Conservation (phyloP, 495 filamentous ascomycete genomes). For the Aspergillus funiculosus region DNA sequence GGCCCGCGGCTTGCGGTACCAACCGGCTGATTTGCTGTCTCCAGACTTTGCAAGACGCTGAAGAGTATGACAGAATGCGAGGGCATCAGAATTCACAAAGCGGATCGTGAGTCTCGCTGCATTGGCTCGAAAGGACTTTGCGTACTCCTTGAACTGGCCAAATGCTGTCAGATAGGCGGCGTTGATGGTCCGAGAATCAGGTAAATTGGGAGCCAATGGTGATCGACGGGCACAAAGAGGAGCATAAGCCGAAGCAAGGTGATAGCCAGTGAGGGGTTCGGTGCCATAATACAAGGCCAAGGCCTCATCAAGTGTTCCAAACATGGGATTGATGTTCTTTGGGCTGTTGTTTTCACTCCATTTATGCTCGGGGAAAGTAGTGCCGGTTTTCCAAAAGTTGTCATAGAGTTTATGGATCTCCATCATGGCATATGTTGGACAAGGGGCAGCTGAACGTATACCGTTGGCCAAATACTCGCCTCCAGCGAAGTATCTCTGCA, state of each 20-base stretch:
- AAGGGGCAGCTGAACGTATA: background rate
- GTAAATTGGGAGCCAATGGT: conserved; percentile 7
- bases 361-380: conserved; percentile 10
- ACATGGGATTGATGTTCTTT: conserved; percentile 27
- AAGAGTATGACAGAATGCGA: conserved; percentile 43
- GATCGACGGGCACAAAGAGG: conserved; percentile 15
- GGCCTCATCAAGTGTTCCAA: conserved; percentile 18
- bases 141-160: conserved; percentile 17
- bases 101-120: conserved; percentile 32
- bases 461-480: background rate
- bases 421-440: background rate
- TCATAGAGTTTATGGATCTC: conserved; percentile 23
- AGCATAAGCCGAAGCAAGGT: conserved; percentile 31
- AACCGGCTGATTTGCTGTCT: conserved; percentile 13
- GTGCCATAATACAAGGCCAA: conserved; percentile 36
- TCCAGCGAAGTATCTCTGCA: background rate
- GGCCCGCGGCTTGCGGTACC: conserved; percentile 14
- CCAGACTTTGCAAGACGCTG: conserved; percentile 31
- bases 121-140: conserved; percentile 4
- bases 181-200: background rate
- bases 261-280: conserved; percentile 42
- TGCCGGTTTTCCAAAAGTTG: conserved; percentile 33
- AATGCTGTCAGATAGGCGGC: background rate
- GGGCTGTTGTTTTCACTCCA: background rate
- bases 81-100: conserved; percentile 38